Percentiles rank a stretch among this genome's conserved stretches.
Conservation (phyloP, 345 rosid species). For the Salix exigua region DNA sequence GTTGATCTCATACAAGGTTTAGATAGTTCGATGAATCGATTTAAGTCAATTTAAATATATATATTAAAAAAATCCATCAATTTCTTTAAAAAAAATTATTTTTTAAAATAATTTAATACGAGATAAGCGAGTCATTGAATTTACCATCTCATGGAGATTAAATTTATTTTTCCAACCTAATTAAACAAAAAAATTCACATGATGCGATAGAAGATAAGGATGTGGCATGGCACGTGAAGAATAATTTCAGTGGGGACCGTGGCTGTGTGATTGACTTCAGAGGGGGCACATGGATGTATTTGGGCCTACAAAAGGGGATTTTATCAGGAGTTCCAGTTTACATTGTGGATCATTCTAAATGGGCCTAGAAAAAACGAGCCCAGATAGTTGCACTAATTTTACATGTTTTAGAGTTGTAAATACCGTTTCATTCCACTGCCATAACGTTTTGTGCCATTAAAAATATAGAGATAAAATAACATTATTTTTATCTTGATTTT, state of each 20-base stretch:
- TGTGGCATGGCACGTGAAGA: neutral
- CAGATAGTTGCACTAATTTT: too few species aligned
- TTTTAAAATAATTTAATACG: too few species aligned
- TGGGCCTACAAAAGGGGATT: neutral
- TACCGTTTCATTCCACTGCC: too few species aligned
- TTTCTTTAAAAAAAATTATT: too few species aligned
- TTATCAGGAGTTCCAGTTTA: neutral
- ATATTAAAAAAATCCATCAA: too few species aligned
- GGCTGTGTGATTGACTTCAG: neutral
- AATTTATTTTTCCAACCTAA: neutral
- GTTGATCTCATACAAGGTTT: too few species aligned
- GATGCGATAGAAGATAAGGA: neutral
- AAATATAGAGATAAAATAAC: fast-evolving
- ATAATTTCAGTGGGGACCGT: neutral
- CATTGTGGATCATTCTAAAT: neutral
- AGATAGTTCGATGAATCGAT: too few species aligned
- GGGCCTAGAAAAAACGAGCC: neutral
- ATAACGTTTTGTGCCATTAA: fast-evolving
- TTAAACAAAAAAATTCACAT: neutral
- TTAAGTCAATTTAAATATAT: too few species aligned
- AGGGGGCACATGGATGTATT: neutral
- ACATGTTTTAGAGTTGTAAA: too few species aligned
- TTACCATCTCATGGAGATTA: too few species aligned
- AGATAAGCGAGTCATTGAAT: too few species aligned
- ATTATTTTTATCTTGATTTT: fast-evolving